Base-by-base conservation (phyloP, 768 basidiomycete species). In the Phallus indusiatus region DNA sequence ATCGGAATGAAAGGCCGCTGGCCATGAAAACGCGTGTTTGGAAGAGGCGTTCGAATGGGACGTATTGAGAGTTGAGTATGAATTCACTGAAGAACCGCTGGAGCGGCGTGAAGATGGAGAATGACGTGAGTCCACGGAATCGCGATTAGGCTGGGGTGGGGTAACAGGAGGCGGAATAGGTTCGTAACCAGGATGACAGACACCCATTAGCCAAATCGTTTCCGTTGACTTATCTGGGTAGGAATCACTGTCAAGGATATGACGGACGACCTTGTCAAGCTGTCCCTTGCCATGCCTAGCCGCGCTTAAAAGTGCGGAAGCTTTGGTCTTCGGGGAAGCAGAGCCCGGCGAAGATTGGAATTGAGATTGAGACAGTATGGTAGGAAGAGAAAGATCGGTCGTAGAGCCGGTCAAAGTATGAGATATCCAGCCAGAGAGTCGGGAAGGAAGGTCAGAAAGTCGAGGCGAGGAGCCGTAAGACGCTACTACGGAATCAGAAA, bases 211-310 rank as follows among this genome's bases (percentile, higher is more conserved):
- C 93, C 93, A 96, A 28, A 97, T 95, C 0, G 86, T 81, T 18
- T 94, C 90, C 0, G 78, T 67, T 56, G 84, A 93, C 66, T 80
- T 85, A 69, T 96, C 93, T 1, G 89, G 90, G 2, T 79, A 81
- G 17, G 92, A 83, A 71, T 97, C 94, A 64, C 83, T 82, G 73
- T 97, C 94, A 61, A 95, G 78, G n/a, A 97, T 76, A 72, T 93
- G 90, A 49, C 92, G 78, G 76, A 93, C 83, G 2, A 88, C 90
- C 69, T 87, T 88, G 74, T 90, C 88, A 53, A 90, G 71, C 60
- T 86, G 84, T 21, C 84, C 85, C 64, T 85, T 86, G 47, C 87
- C 83, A 65, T 86, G 81, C 65, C 83, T 85, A 1, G 85, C 86
- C 0, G 84, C 86, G 1, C 82, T 79, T 53, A 90, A 74, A 12